phyloP scores from a whole-genome alignment of 352 stramenopile species.

The Halophytophthora polymorphica region DNA sequence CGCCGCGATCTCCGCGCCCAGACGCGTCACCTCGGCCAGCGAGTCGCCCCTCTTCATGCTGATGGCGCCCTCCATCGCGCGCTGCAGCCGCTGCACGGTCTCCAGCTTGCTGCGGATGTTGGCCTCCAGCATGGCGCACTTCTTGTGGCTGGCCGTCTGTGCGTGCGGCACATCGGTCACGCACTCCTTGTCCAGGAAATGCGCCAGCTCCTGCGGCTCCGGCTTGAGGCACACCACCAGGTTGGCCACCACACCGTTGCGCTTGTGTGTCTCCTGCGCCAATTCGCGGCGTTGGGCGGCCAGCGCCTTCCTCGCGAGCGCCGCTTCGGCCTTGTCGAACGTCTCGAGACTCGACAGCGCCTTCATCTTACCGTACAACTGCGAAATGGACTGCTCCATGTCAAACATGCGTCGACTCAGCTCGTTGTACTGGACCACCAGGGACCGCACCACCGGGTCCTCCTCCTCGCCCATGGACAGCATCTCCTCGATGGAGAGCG shows the following conservation, averaged over 20 bases:
- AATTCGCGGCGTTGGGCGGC: slow-evolving; percentile 25
- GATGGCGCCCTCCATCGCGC: slow-evolving; percentile 60
- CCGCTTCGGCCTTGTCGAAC: slow-evolving; percentile 36
- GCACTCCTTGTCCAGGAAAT: slow-evolving; percentile 30
- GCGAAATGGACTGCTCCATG: slow-evolving; percentile 33
- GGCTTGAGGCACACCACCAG: slow-evolving; percentile 49
- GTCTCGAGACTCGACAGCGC: slow-evolving; percentile 24
- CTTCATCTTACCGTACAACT: slow-evolving; percentile 33
- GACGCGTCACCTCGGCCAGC: slow-evolving; percentile 48
- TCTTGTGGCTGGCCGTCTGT: slow-evolving; percentile 43
- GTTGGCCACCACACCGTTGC: slow-evolving; percentile 49
- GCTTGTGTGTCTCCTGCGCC: slow-evolving; percentile 28
- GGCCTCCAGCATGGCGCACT: slow-evolving; percentile 41
- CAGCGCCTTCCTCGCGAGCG: slow-evolving; percentile 6
- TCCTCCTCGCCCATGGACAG: slow-evolving; percentile 40
- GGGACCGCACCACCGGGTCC: slow-evolving; percentile 45
- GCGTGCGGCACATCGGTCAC: slow-evolving; percentile 43
- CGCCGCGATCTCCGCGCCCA: slow-evolving; percentile 43
- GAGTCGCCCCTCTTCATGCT: slow-evolving; percentile 43
- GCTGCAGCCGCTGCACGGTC: slow-evolving; percentile 33
- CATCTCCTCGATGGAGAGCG: slow-evolving; percentile 27
- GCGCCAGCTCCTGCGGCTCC: slow-evolving; percentile 31
- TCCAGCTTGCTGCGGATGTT: slow-evolving; percentile 34
- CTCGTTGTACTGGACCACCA: slow-evolving; percentile 61
- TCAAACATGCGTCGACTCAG: slow-evolving; percentile 43